Conservation (phyloP, 2,329 filamentous ascomycete genomes). For the Cladosporium sp. region DNA sequence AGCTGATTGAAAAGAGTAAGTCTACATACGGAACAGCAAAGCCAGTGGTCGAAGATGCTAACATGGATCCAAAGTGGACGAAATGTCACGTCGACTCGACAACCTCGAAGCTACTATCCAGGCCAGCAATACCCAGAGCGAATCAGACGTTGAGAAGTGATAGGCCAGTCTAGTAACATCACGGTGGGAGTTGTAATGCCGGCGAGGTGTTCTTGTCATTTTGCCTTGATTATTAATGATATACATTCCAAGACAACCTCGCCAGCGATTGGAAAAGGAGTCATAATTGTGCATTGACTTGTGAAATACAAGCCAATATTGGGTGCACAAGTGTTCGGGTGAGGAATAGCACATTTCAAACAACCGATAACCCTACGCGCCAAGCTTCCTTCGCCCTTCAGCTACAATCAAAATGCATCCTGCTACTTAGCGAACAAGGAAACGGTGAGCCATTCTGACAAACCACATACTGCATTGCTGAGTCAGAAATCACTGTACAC, state of each 20-base stretch:
- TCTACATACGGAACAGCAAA: constrained; percentile 21
- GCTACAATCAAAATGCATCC: background rate
- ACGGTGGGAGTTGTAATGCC: background rate
- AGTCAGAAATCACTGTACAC: background rate
- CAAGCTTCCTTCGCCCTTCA: background rate
- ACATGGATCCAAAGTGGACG: constrained; percentile 71
- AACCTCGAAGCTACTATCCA: constrained; percentile 74
- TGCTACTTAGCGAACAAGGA: background rate
- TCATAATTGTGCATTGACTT: background rate
- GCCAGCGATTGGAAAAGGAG: background rate
- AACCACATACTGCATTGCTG: background rate
- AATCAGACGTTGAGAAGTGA: constrained; percentile 18
- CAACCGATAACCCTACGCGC: background rate
- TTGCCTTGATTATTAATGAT: background rate
- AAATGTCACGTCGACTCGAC: constrained; percentile 85
- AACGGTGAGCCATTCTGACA: background rate
- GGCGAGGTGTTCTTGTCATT: background rate
- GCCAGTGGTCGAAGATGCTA: background rate
- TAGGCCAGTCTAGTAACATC: background rate
- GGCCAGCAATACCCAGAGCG: constrained; percentile 47
- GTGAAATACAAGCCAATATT: background rate
- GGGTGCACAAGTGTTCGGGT: background rate
- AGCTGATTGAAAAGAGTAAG: constrained; percentile 86
- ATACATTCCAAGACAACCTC: background rate
- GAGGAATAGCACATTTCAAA: background rate